Conservation (phyloP, 257 asterid species). For the Salvia splendens region DNA sequence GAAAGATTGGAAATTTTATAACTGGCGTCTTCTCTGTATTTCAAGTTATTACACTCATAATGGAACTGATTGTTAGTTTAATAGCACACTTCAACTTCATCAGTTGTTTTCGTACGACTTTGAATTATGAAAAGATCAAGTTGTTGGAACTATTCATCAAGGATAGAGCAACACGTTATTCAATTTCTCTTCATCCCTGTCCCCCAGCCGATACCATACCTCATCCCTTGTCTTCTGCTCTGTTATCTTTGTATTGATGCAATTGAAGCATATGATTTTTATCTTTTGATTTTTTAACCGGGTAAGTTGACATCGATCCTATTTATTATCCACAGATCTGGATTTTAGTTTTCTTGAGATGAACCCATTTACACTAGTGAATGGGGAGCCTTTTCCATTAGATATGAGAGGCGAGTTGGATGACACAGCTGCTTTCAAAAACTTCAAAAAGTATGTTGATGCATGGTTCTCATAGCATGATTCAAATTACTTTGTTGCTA, state of each 20-base stretch:
- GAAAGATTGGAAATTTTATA: slow-evolving; percentile 72
- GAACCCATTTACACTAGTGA: slow-evolving; percentile 84
- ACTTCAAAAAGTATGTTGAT: slow-evolving; percentile 72
- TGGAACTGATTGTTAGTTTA: slow-evolving; percentile 15
- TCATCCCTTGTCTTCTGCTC: not conserved
- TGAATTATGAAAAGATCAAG: slow-evolving; percentile 5
- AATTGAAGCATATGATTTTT: slow-evolving; percentile 5
- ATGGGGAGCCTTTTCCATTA: slow-evolving; percentile 80
- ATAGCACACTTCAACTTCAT: slow-evolving; percentile 8
- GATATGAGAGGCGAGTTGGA: slow-evolving; percentile 98
- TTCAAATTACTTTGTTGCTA: slow-evolving; percentile 14
- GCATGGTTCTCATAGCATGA: slow-evolving; percentile 4
- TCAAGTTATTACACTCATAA: slow-evolving; percentile 59
- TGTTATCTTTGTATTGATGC: not conserved
- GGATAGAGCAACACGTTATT: not conserved
- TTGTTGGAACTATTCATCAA: slow-evolving; percentile 9
- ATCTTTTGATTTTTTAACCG: not conserved
- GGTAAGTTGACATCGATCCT: not conserved
- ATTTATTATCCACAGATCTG: slow-evolving; percentile 57
- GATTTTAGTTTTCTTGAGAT: slow-evolving; percentile 94
- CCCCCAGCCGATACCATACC: not conserved
- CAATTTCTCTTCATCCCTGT: not conserved
- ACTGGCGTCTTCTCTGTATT: slow-evolving; percentile 69
- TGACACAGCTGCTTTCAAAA: slow-evolving; percentile 91
- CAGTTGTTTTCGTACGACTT: not conserved